These are phyloP conservation scores for Sclerotinia borealis DNA, from an alignment of 2,329 filamentous ascomycete species.

Conservation along the genomic window DNA sequence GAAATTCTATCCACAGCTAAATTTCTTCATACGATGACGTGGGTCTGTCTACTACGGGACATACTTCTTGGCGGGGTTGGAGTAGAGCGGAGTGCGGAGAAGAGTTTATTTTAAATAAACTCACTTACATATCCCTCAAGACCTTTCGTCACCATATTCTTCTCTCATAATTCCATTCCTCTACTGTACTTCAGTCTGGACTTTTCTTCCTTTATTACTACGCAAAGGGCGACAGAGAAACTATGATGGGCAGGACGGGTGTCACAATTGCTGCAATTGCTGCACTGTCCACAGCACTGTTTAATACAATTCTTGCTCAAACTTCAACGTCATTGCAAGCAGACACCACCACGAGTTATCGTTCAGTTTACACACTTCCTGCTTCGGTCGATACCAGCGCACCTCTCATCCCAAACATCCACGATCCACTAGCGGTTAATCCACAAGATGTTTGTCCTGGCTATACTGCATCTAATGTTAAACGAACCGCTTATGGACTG, in stretches of 20 bases:
- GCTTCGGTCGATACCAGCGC: conserved; percentile 40
- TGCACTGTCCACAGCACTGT: conserved; percentile 13
- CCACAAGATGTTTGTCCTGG: conserved; percentile 52
- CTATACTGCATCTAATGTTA: conserved; percentile 58
- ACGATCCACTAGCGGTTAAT: conserved; percentile 57
- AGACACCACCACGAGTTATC: conserved; percentile 18
- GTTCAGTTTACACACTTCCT: conserved; percentile 41
- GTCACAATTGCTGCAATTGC: conserved; percentile 16
- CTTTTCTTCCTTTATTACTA: not conserved
- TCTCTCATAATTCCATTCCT: not conserved
- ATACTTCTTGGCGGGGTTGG: not conserved
- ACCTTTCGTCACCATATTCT: not conserved
- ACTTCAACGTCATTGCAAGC: conserved; percentile 14
- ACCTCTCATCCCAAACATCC: conserved; percentile 54
- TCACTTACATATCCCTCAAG: not conserved
- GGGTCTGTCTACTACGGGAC: not conserved
- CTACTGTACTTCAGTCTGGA: not conserved
- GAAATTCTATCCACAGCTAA: not conserved
- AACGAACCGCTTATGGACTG: conserved; percentile 47
- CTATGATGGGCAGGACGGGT: conserved; percentile 15
- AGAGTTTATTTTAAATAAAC: not conserved
- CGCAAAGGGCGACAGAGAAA: not conserved
- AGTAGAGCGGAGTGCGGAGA: not conserved
- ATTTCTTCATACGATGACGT: not conserved
- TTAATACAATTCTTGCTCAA: conserved; percentile 16